Conservation (phyloP, 1,284 basidiomycete species). For the Sporisorium reilianum region DNA sequence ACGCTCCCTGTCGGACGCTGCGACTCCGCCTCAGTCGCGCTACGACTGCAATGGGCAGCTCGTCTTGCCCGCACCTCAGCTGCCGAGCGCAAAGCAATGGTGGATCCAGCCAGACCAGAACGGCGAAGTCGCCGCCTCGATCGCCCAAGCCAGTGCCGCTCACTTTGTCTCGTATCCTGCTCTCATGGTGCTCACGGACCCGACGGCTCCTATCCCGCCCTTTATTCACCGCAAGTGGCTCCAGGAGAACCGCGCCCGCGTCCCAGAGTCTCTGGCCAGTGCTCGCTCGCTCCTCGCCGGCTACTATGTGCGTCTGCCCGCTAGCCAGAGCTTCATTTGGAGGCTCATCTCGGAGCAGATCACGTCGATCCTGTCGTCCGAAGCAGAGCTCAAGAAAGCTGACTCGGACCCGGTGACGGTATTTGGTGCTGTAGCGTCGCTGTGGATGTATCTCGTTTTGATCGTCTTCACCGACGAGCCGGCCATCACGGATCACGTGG, state of each 20-base stretch:
- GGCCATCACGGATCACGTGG: conserved; percentile 43
- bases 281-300: conserved; percentile 60
- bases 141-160: conserved; percentile 59
- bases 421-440: conserved; percentile 50
- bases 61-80: conserved; percentile 29
- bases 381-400: conserved; percentile 16
- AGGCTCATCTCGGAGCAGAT: conserved; percentile 52
- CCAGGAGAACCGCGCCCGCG: conserved; percentile 44
- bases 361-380: conserved; percentile 11
- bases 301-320: conserved; percentile 57
- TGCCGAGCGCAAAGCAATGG: conserved; percentile 54
- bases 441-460: conserved; percentile 63
- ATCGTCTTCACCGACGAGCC: conserved; percentile 57
- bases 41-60: conserved; percentile 46
- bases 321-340: conserved; percentile 58
- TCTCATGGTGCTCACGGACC: conserved; percentile 62
- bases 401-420: conserved; percentile 36
- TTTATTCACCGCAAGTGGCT: conserved; percentile 64
- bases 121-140: conserved; percentile 45
- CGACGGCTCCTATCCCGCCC: conserved; percentile 60
- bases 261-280: conserved; percentile 53
- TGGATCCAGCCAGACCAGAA: conserved; percentile 51
- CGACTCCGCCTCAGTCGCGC: conserved; percentile 25
- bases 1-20: conserved; percentile 32
- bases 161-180: conserved; percentile 62